phyloP scores from a whole-genome alignment of 2,329 filamentous ascomycete species.

The Xylariaceae sp. region DNA sequence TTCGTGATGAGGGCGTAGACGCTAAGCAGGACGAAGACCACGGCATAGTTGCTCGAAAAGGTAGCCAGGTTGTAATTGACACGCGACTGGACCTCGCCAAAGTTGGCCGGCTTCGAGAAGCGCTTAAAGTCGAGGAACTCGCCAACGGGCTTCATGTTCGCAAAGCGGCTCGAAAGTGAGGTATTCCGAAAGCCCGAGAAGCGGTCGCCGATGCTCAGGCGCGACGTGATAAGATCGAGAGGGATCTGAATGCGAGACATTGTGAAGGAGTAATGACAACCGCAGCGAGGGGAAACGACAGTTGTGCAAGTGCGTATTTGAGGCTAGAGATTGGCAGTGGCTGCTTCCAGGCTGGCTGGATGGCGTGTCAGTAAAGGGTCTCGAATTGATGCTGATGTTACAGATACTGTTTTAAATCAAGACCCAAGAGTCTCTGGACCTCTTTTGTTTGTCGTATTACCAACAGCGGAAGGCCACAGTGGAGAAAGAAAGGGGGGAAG shows the following conservation, averaged over 20 bases:
- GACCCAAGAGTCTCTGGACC: too few relatives aligned
- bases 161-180: constrained; percentile 74
- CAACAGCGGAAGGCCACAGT: not conserved
- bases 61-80: constrained; percentile 96
- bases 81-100: constrained; percentile 80
- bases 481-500: constrained; percentile 15
- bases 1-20: constrained; percentile 94
- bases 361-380: too few relatives aligned
- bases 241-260: constrained; percentile 93
- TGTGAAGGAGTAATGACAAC: constrained; percentile 20
- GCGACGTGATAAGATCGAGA: constrained; percentile 83
- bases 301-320: too few relatives aligned
- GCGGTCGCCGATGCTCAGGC: constrained; percentile 78
- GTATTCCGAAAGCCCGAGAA: constrained; percentile 79
- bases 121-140: constrained; percentile 98
- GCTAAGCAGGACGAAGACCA: constrained; percentile 89
- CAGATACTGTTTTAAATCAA: too few relatives aligned
- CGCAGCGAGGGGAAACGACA: not conserved
- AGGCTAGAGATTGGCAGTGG: too few relatives aligned
- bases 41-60: constrained; percentile 98
- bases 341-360: too few relatives aligned
- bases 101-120: constrained; percentile 88
- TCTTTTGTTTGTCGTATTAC: too few relatives aligned
- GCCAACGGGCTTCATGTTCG: constrained; percentile 82
- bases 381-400: too few relatives aligned